phyloP scores from a whole-genome alignment of 345 rosid species.

The Citrus unshiu region DNA sequence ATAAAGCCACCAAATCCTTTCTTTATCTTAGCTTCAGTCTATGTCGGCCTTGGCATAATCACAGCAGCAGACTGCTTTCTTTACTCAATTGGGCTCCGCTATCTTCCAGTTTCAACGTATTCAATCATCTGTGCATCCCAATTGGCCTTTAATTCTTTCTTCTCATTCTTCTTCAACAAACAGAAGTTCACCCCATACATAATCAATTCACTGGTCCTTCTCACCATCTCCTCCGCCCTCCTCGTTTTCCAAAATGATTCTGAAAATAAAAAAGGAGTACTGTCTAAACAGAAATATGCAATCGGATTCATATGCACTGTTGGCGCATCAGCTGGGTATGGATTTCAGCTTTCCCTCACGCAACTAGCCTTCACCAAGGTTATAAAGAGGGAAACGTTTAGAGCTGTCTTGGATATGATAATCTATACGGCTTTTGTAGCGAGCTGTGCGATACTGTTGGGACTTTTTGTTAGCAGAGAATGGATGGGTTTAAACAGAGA shows the following conservation, averaged over 20 bases:
- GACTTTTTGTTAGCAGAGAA: conserved; percentile 56
- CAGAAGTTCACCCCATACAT: conserved; percentile 38
- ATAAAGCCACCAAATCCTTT: conserved; percentile 14
- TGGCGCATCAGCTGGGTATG: conserved; percentile 41
- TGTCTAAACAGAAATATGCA: conserved; percentile 14
- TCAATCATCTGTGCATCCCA: conserved; percentile 36
- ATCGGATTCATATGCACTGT: conserved; percentile 43
- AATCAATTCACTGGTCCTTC: conserved; percentile 33
- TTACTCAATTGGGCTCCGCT: conserved; percentile 30
- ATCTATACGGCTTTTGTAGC: conserved; percentile 21
- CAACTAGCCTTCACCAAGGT: conserved; percentile 40
- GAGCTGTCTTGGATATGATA: conserved; percentile 30
- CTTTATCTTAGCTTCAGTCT: conserved; percentile 23
- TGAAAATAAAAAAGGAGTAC: neutral
- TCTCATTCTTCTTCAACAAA: conserved; percentile 42
- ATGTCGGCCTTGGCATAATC: conserved; percentile 39
- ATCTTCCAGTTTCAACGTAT: conserved; percentile 40
- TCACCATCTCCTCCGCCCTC: conserved; percentile 40
- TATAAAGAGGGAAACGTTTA: conserved; percentile 21
- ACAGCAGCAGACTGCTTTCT: conserved; percentile 11
- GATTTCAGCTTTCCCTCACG: conserved; percentile 34
- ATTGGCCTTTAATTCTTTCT: conserved; percentile 41
- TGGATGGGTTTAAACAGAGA: conserved; percentile 39
- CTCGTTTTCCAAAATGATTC: conserved; percentile 28
- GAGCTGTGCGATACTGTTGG: conserved; percentile 27